These are phyloP conservation scores for Verticillium zaregamsianum DNA, from an alignment of 2,329 filamentous ascomycete genomes.

Conservation along the genomic window DNA sequence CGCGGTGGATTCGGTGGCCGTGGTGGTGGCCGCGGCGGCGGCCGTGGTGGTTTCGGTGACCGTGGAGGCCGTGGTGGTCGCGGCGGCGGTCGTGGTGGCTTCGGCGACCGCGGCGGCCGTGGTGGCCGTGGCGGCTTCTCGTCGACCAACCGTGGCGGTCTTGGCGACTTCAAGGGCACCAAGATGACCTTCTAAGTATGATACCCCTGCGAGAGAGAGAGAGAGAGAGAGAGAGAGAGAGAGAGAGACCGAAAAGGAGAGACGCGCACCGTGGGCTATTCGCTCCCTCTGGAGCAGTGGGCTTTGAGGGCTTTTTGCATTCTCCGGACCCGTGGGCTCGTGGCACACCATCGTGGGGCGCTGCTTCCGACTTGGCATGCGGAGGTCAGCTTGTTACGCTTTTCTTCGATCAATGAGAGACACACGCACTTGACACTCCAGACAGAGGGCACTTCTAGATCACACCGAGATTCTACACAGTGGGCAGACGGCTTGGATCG, in stretches of 20 bases:
- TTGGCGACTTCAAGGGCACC: slow-evolving; percentile 58
- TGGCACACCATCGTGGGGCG: slow-evolving; percentile 16
- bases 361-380: background rate
- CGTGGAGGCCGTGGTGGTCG: slow-evolving; percentile 38
- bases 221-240: background rate
- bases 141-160: slow-evolving; percentile 32
- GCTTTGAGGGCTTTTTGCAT: slow-evolving; percentile 45
- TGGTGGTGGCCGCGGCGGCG: slow-evolving; percentile 40
- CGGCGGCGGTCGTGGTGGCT: slow-evolving; percentile 41
- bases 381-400: slow-evolving; percentile 10
- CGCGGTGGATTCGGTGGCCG: slow-evolving; percentile 48
- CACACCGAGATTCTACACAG: slow-evolving; percentile 13
- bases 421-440: background rate
- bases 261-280: slow-evolving; percentile 2
- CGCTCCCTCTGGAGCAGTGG: slow-evolving; percentile 36
- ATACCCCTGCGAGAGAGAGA: slow-evolving; percentile 19
- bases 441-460: slow-evolving; percentile 23
- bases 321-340: slow-evolving; percentile 30
- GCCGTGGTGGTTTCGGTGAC: slow-evolving; percentile 38
- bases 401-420: slow-evolving; percentile 14
- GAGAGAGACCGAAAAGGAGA: background rate
- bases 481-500: slow-evolving; percentile 17
- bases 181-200: slow-evolving; percentile 64
- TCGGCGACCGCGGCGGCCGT: slow-evolving; percentile 47
- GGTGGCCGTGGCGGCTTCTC: slow-evolving; percentile 50